phyloP scores from a whole-genome alignment of 2,329 filamentous ascomycete genomes.

The Dactylella cylindrospora region DNA sequence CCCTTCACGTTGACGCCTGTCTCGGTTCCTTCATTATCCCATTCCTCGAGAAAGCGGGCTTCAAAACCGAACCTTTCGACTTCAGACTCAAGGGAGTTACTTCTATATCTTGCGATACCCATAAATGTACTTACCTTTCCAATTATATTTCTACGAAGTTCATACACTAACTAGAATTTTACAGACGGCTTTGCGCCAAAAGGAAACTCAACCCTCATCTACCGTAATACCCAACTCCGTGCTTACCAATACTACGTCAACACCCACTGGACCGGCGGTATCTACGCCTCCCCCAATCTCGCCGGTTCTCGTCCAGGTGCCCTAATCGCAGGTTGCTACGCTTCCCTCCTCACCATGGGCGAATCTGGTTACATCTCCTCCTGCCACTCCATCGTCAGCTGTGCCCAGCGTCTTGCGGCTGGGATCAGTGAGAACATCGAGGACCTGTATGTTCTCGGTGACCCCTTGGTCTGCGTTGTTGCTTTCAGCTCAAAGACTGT shows the following conservation, averaged over 20 bases:
- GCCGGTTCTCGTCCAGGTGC: conserved; percentile 90
- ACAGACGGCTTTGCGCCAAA: conserved; percentile 88
- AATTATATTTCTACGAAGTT: neutral
- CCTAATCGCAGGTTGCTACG: conserved; percentile 94
- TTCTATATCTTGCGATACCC: conserved; percentile 92
- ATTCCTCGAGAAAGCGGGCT: conserved; percentile 89
- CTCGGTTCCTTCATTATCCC: conserved; percentile 93
- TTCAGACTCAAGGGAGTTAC: conserved; percentile 93
- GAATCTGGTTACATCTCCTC: conserved; percentile 84
- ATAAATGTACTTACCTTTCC: conserved; percentile 67
- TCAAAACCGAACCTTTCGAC: conserved; percentile 84
- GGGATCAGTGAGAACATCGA: conserved; percentile 71
- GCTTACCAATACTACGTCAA: conserved; percentile 96
- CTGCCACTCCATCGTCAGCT: conserved; percentile 83
- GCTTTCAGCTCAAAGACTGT: conserved; percentile 82
- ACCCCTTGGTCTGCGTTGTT: conserved; percentile 84
- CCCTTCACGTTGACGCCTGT: conserved; percentile 96
- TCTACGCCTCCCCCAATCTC: conserved; percentile 90
- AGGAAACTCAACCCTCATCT: conserved; percentile 90
- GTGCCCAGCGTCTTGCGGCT: conserved; percentile 77
- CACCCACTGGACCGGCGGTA: conserved; percentile 90
- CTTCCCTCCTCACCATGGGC: conserved; percentile 82
- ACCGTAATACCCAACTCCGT: conserved; percentile 75
- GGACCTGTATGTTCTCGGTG: conserved; percentile 78
- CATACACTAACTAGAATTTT: neutral